Conservation (phyloP, 2,329 filamentous ascomycete species). For the Volutella citrinella region DNA sequence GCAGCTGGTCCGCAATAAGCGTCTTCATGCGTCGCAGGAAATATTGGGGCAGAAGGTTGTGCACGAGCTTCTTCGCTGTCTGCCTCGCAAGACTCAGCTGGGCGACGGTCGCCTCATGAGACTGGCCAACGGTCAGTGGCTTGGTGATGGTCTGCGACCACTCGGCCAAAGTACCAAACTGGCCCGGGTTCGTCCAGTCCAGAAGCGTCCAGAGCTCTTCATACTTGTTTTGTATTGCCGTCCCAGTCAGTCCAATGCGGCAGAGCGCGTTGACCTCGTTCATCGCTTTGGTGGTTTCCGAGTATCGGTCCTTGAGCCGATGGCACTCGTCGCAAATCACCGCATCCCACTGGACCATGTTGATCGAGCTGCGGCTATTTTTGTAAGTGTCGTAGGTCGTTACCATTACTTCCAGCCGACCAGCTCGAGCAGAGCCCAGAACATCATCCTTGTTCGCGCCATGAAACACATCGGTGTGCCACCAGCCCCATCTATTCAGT, state of each 20-base stretch:
- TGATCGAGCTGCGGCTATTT: constrained; percentile 69
- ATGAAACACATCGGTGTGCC: constrained; percentile 82
- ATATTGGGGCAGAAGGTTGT: constrained; percentile 84
- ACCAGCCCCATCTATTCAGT: constrained; percentile 90
- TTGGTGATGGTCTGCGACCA: constrained; percentile 78
- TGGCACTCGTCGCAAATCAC: constrained; percentile 95
- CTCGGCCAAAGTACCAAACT: constrained; percentile 59
- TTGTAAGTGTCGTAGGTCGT: constrained; percentile 93
- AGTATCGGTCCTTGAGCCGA: constrained; percentile 73
- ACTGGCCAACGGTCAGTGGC: constrained; percentile 83
- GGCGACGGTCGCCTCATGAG: constrained; percentile 81
- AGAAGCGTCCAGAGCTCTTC: constrained; percentile 94
- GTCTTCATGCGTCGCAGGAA: constrained; percentile 93
- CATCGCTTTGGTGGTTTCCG: constrained; percentile 82
- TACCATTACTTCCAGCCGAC: constrained; percentile 84
- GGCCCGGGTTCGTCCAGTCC: constrained; percentile 92
- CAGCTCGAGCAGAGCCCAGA: constrained; percentile 68
- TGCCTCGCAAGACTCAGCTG: constrained; percentile 79
- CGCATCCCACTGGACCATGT: constrained; percentile 87
- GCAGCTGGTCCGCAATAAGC: constrained; percentile 85
- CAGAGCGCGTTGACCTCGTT: constrained; percentile 88
- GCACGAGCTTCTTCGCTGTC: constrained; percentile 79
- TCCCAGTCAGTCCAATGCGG: constrained; percentile 89
- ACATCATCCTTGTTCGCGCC: constrained; percentile 66
- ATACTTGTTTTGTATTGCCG: constrained; percentile 96